Evolutionary conservation across 1,284 basidiomycete genomes (phyloP).

Genomic region (Leccinum insolens): DNA sequence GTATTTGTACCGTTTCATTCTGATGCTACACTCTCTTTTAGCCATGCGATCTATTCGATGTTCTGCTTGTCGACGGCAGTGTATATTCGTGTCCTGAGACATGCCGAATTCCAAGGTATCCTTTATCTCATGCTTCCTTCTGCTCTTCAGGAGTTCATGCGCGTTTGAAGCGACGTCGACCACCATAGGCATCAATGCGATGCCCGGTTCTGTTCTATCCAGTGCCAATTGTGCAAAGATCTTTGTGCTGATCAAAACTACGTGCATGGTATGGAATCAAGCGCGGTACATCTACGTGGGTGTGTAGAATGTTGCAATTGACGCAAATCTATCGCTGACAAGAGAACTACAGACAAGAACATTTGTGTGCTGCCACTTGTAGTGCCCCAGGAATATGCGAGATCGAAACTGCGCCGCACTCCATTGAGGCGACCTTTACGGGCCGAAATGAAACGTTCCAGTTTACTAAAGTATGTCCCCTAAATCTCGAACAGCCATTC

Average conservation of each 20-base stretch:
- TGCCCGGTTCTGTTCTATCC: constrained; percentile 52
- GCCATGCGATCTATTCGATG: constrained; percentile 47
- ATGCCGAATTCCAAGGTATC: constrained; percentile 49
- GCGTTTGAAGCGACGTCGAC: constrained; percentile 38
- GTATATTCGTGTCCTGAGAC: constrained; percentile 44
- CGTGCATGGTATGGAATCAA: constrained; percentile 49
- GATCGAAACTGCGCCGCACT: constrained; percentile 58
- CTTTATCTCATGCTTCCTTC: too few species aligned
- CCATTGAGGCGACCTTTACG: constrained; percentile 58
- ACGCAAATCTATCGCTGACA: neutral
- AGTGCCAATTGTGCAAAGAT: constrained; percentile 56
- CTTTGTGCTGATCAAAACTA: constrained; percentile 52
- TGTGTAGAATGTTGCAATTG: constrained; percentile 31
- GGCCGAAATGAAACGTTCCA: constrained; percentile 49
- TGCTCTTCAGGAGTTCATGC: neutral
- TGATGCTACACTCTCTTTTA: constrained; percentile 21
- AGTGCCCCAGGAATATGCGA: constrained; percentile 52
- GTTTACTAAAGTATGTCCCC: constrained; percentile 46
- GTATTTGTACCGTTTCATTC: neutral
- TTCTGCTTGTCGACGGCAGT: constrained; percentile 36
- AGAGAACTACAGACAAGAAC: constrained; percentile 44
- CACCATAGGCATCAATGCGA: constrained; percentile 56
- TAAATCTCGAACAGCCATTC: neutral
- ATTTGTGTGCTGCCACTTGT: constrained; percentile 49
- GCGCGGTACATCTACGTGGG: constrained; percentile 61